A percentile compares a stretch with the other conserved stretches of the same genome.
phyloP scores from a whole-genome alignment of 2,329 filamentous ascomycete genomes.

The Fusarium sp. region DNA sequence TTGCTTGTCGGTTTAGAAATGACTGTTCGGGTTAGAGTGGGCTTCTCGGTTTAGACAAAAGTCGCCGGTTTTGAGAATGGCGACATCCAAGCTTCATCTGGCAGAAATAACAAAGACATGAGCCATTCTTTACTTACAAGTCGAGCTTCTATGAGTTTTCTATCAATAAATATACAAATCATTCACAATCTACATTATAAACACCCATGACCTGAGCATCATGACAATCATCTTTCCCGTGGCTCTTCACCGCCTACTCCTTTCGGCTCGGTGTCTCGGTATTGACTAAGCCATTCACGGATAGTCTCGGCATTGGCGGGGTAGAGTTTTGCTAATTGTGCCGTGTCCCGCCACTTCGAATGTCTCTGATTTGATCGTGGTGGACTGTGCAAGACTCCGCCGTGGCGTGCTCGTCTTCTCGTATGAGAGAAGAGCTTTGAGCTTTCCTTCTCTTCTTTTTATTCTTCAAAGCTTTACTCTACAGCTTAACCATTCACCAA shows the following conservation, averaged over 20 bases:
- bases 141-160: neutral
- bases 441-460: neutral
- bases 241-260: slow-evolving; percentile 8
- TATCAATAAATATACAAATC: neutral
- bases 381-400: slow-evolving; percentile 31
- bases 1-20: neutral
- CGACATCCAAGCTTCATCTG: neutral
- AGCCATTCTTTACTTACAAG: neutral
- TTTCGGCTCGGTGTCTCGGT: slow-evolving; percentile 19
- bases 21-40: neutral
- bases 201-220: neutral
- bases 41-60: neutral
- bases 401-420: slow-evolving; percentile 42
- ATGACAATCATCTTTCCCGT: neutral
- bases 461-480: neutral
- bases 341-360: slow-evolving; percentile 36
- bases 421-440: slow-evolving; percentile 24
- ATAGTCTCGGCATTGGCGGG: slow-evolving; percentile 48
- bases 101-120: neutral
- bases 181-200: neutral
- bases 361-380: slow-evolving; percentile 20
- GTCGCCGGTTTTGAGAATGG: neutral
- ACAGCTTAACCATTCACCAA: neutral
- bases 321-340: slow-evolving; percentile 37
- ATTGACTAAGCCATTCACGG: slow-evolving; percentile 31